Base-by-base conservation (phyloP, 768 basidiomycete genomes). In the Trametes coccinea region DNA sequence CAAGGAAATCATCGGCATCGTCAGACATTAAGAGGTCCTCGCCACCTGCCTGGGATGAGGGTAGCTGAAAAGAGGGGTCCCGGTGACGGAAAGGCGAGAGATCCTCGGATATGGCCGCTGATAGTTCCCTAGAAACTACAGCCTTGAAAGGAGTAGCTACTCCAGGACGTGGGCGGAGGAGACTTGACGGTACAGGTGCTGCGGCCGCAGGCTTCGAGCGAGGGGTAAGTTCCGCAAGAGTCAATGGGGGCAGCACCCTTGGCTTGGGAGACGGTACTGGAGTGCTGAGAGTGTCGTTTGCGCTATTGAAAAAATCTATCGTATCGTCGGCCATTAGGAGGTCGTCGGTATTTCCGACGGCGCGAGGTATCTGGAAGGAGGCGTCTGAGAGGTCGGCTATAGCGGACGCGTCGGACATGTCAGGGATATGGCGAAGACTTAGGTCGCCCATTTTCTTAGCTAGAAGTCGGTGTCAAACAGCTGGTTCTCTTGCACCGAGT, bases 341-440 rank as follows among this genome's bases (percentile, higher is more conserved):
- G 30, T 76, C 74, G 49, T 72, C 70, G 44, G 71, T 54, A 16
- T 58, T 61, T 22, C 65, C 29, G 8, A 61, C 74, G 5, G 73
- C 67, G 7, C 74, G 72, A 3, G 86, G 84, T 30, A 87, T 79
- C 65, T 85, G 78, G 64, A 84, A 82, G 14, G 78, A 80, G 6
- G 73, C 67, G 61, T 82, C 78, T 29, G 82, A 82, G 56, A 80
- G 70, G 63, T 86, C 83, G 71, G 69, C 41, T n/a, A 55, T 41
- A 8, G 41, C 63, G 9, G 80, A 82, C n/a, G 72, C 66, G 63
- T 81, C 78, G 29, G 82, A 82, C 53, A 79, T 68, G 62, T 87
- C 84, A 43, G 84, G 84, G 30, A 85, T 67, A 70, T 84, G 81
- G 67, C 81, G 77, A 50, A 80, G 71, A 58, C 83, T 87, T 22